Evolutionary conservation across 2,329 filamentous ascomycete genomes (phyloP).

Genomic region (Trichoderma hamatum): DNA sequence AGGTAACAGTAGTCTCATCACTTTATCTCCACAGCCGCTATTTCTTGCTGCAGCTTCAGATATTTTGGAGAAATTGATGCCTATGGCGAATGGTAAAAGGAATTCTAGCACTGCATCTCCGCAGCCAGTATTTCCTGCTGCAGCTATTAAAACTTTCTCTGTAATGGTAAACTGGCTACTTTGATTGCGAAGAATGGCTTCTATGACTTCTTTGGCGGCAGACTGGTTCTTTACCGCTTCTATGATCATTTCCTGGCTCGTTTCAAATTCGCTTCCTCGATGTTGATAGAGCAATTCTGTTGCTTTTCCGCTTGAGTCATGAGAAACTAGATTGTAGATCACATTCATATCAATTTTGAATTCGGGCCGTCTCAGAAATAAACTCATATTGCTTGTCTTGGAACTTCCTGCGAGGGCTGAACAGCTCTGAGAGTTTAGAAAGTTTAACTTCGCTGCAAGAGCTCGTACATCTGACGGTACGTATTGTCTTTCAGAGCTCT

Average conservation of each 20-base stretch:
- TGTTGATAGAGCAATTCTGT: not conserved
- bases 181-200: not conserved
- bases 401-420: not conserved
- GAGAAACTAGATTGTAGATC: not conserved
- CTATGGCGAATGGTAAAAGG: not conserved
- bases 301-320: not conserved
- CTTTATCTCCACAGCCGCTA: no score
- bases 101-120: no score
- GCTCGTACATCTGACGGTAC: not conserved
- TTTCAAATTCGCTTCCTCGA: not conserved
- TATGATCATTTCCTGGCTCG: not conserved
- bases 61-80: not conserved
- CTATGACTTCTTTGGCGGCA: not conserved
- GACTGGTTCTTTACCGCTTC: not conserved
- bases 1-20: no score
- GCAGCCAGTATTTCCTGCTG: no score
- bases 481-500: accelerated
- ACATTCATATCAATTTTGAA: not conserved
- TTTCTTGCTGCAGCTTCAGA: not conserved
- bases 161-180: not conserved
- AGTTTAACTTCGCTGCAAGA: not conserved
- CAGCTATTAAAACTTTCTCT: not conserved
- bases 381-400: not conserved
- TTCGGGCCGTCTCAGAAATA: not conserved
- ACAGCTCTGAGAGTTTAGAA: not conserved